Base-by-base conservation (phyloP, 768 basidiomycete genomes). In the Suillus weaverae region DNA sequence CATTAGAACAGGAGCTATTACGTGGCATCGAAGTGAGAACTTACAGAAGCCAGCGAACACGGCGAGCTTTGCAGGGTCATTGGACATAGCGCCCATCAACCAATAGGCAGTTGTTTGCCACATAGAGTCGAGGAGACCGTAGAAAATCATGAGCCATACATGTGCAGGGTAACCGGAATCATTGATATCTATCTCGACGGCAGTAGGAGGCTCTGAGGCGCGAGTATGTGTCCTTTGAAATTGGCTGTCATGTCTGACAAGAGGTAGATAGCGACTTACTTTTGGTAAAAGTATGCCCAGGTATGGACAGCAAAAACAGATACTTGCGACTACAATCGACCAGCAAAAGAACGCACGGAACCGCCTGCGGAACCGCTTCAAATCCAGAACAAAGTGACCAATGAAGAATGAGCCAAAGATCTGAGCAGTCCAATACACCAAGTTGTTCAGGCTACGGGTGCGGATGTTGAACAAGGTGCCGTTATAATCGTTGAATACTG, bases 401-500 rank as follows among this genome's bases (percentile, higher is more conserved):
- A 92, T 90, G 43, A 80, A 73, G 59, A 90, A 73, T 0, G 89
- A 89, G 3, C 89, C 91, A 32, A 90, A 64, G 66, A 91, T 89
- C 72, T 91, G 90, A 4, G 87, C 77, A 5, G 85, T 75, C 89
- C 90, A 92, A 75, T 92, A 92, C 11, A 90, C 81, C 30, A 91
- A 76, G 69, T 87, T 89, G 73, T 91, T 91, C 65, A 92, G 76
- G 7, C 88, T 82, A 35, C 91, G 85, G 5, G 87, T 84, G 53
- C 89, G 85, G 71, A 90, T 90, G 70, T 88, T 86, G 81, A 91
- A 91, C 6, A 91, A 73, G 2, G 84, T 86, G 18, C 80, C 84
- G 70, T 91, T 93, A 76, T 81, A 91, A 54, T 85, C 87, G 66
- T 88, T 90, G 77, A 91, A 91, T 75, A 90, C 87, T 89, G 63